Evolutionary conservation across 2,329 filamentous ascomycete species (phyloP).

Genomic region (Leptographium wingfieldii): DNA sequence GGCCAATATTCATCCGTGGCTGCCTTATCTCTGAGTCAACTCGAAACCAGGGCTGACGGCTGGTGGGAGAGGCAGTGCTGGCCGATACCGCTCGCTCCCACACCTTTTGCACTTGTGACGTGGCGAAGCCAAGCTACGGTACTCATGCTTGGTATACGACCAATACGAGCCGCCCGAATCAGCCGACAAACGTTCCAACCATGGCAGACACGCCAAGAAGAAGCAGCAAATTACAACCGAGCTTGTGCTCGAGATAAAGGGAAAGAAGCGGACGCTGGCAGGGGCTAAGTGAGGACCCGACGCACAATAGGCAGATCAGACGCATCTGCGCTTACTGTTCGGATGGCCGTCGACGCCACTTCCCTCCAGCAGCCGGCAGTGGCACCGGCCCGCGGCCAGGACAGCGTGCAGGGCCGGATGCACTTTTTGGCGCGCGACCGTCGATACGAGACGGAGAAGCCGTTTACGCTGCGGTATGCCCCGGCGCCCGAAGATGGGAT

Average conservation of each 20-base stretch:
- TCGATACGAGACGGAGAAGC: conserved; percentile 10
- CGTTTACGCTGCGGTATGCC: conserved; percentile 11
- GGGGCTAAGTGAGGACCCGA: too few relatives aligned
- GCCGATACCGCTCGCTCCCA: not conserved
- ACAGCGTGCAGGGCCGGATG: conserved; percentile 5
- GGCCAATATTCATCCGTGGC: not conserved
- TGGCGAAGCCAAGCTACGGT: not conserved
- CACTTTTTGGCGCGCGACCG: conserved; percentile 9
- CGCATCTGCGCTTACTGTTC: not conserved
- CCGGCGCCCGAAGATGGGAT: conserved; percentile 7
- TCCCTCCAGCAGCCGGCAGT: not conserved
- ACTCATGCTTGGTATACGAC: not conserved
- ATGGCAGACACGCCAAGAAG: not conserved
- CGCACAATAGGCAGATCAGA: not conserved
- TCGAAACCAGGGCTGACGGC: not conserved
- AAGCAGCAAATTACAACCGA: not conserved
- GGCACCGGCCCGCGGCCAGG: not conserved
- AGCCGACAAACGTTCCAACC: not conserved
- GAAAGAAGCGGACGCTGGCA: not conserved
- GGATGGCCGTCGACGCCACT: not conserved
- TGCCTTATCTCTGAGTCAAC: not conserved
- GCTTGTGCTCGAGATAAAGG: not conserved
- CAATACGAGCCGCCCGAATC: not conserved
- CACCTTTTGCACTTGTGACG: not conserved
- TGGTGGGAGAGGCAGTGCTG: not conserved